These are phyloP conservation scores for Breviolum minutum DNA, from an alignment of 73 alveolate genomes.

Conservation along the genomic window DNA sequence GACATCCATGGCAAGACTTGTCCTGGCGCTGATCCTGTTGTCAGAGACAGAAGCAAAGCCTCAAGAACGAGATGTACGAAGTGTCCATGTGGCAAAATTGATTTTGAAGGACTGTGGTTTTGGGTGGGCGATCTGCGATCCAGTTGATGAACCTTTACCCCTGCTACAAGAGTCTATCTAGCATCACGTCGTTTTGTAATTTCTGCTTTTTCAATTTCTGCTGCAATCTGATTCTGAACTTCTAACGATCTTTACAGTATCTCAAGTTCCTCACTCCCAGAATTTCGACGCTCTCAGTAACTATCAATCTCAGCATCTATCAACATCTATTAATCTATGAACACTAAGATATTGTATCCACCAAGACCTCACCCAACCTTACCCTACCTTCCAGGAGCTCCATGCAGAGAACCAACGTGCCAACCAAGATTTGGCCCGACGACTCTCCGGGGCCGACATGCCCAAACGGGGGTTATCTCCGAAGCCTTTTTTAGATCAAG, in stretches of 20 bases:
- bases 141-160: too few relatives aligned
- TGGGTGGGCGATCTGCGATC: background rate
- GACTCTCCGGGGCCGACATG: background rate
- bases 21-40: background rate
- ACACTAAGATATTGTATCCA: too few relatives aligned
- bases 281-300: too few relatives aligned
- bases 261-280: too few relatives aligned
- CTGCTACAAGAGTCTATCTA: too few relatives aligned
- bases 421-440: conserved; percentile 2
- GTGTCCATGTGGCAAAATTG: conserved; percentile 28
- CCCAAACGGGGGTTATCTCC: conserved; percentile 84
- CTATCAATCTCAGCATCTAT: too few relatives aligned
- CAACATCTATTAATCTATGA: too few relatives aligned
- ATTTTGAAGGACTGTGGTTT: conserved; percentile 32
- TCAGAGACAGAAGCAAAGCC: background rate
- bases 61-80: conserved; percentile 21
- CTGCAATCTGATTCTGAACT: too few relatives aligned
- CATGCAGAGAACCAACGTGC: conserved; percentile 29
- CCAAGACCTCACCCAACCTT: background rate
- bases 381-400: background rate
- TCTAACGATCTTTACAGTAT: too few relatives aligned
- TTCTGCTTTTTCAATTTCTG: too few relatives aligned
- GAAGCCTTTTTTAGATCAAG: conserved; percentile 42
- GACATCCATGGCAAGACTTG: background rate
- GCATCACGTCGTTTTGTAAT: too few relatives aligned